Evolutionary conservation across 345 rosid genomes (phyloP), one percentile per base, ranked within the genome.

Genomic region (Excoecaria cochinchinensis): DNA sequence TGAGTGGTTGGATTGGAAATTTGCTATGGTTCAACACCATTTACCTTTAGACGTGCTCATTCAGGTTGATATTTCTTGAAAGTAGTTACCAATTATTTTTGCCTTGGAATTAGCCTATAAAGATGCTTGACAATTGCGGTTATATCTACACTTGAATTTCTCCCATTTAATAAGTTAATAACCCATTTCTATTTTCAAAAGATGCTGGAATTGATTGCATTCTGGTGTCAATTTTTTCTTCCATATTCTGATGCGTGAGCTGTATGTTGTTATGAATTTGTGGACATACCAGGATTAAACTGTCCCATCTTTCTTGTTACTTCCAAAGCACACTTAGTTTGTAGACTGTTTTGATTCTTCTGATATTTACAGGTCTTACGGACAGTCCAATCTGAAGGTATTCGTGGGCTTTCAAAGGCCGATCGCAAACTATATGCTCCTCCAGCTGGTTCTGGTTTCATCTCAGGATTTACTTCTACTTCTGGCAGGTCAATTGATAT

Each of bases 301-400:
- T 72, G 21, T 59, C 24, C 19, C 36, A 3, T 48, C n/a, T 38
- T 77, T 10, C 56, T 61, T 67, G 36, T 50, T 44, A n/a, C 15
- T 73, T n/a, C 25, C 38, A 12, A 59, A 50, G 38, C 36, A 22
- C 10, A n/a, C 47, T 71, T 21, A 25, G 24, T 44, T 61, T 62
- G 56, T 39, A 44, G 40, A 65, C 63, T 25, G 7, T 61, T 15
- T 5, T 80, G 71, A 63, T 78, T 19, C 40, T 73, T 77, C 56
- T 79, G 72, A 69, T 61, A 16, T 67, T 60, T 63, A 65, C 71
- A 94, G 97, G 88, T 94, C 68, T 71, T 92, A 67, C 84, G 98
- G 83, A 89, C 95, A 67, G 98, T 92, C 39, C 96, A 89, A 85
- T 94, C 97, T 6, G 97, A 88, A 77, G 97, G 98, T n/a, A 88